These are phyloP conservation scores for Monascus ruber DNA, from an alignment of 2,329 filamentous ascomycete genomes.

Conservation along the genomic window DNA sequence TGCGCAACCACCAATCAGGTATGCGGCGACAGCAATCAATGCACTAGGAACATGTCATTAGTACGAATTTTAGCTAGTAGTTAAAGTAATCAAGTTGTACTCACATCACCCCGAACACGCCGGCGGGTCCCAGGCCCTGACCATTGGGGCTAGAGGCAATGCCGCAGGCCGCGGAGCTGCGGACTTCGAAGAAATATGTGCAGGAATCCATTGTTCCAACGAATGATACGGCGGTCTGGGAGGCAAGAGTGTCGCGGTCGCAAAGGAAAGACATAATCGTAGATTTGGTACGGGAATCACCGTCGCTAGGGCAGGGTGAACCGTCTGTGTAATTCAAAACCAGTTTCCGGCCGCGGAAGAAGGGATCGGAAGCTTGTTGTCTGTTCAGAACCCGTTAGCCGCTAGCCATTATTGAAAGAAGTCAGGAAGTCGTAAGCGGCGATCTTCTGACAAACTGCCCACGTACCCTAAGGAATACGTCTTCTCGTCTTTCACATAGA, in stretches of 20 bases:
- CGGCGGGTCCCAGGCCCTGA: slow-evolving; percentile 55
- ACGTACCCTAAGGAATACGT: slow-evolving; percentile 38
- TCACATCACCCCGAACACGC: slow-evolving; percentile 79
- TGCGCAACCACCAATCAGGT: slow-evolving; percentile 82
- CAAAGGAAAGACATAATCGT: slow-evolving; percentile 89
- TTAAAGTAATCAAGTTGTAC: slow-evolving; percentile 24
- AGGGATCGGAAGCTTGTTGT: slow-evolving; percentile 33
- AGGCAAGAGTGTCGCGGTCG: slow-evolving; percentile 64
- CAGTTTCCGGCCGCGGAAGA: slow-evolving; percentile 47
- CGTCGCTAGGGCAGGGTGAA: slow-evolving; percentile 50
- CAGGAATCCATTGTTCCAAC: slow-evolving; percentile 84
- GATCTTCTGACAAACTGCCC: background rate
- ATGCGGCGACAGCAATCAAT: slow-evolving; percentile 69
- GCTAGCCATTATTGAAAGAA: background rate
- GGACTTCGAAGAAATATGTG: slow-evolving; percentile 89
- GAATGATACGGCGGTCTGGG: slow-evolving; percentile 64
- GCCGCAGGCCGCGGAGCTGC: slow-evolving; percentile 74
- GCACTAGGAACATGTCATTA: slow-evolving; percentile 24
- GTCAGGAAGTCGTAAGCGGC: background rate
- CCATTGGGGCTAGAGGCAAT: slow-evolving; percentile 44
- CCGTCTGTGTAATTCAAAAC: slow-evolving; percentile 67
- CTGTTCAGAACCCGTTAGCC: slow-evolving; percentile 12
- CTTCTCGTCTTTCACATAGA: slow-evolving; percentile 33
- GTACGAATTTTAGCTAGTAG: slow-evolving; percentile 1
- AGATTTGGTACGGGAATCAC: slow-evolving; percentile 46